phyloP scores from a whole-genome alignment of 108 stramenopile species.

The Epithemia pelagica region DNA sequence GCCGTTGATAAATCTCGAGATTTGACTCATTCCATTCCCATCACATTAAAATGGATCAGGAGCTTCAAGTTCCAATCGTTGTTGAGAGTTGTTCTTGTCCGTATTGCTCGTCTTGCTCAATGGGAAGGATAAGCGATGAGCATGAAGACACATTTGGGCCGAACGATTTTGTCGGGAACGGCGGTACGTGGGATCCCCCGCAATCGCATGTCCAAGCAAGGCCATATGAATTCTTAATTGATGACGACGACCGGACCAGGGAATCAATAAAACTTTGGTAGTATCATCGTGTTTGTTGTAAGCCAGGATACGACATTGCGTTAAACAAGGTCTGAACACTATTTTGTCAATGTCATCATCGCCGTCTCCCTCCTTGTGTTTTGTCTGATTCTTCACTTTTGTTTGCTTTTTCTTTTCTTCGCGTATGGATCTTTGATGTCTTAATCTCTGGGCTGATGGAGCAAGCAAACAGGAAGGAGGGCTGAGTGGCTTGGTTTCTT shows the following conservation, averaged over 20 bases:
- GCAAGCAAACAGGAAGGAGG: not conserved
- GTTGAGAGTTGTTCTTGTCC: too few relatives aligned
- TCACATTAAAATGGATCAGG: too few relatives aligned
- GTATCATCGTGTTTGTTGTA: constrained; percentile 11
- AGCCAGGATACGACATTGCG: constrained; percentile 58
- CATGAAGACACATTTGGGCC: constrained; percentile 83
- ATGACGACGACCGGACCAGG: constrained; percentile 88
- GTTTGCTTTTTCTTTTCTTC: not conserved
- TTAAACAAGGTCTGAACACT: constrained; percentile 37
- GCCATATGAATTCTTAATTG: constrained; percentile 88
- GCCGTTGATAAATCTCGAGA: too few relatives aligned
- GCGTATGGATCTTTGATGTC: not conserved
- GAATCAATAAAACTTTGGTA: constrained; percentile 71
- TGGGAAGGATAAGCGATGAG: constrained; percentile 42
- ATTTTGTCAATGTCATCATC: not conserved
- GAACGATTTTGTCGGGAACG: constrained; percentile 9
- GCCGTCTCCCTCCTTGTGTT: not conserved
- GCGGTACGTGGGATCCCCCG: constrained; percentile 87
- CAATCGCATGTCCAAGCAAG: constrained; percentile 77
- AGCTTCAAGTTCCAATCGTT: too few relatives aligned
- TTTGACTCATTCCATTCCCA: too few relatives aligned
- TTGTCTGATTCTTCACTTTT: not conserved
- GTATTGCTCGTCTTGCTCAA: too few relatives aligned
- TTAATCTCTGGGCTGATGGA: not conserved
- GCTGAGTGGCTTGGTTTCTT: not conserved